Evolutionary conservation across 2,329 filamentous ascomycete genomes (phyloP).

Genomic region (Apiospora phragmitis): DNA sequence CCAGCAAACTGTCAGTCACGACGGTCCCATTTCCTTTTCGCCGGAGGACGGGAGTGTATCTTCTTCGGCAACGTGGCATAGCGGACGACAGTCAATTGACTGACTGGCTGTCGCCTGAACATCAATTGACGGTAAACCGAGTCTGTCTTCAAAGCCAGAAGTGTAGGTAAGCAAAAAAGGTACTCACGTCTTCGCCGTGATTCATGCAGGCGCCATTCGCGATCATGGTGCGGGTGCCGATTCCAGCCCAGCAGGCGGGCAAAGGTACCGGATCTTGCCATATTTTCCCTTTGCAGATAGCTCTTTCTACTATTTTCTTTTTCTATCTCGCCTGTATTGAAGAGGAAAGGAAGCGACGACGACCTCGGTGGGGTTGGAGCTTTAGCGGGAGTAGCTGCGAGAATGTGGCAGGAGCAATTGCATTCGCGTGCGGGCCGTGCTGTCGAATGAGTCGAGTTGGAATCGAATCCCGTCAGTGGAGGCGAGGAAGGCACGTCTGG

Average conservation of each 20-base stretch:
- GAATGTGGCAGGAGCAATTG: neutral
- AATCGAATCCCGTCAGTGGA: neutral
- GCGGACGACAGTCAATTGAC: neutral
- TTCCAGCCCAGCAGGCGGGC: slow-evolving; percentile 35
- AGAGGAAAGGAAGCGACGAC: neutral
- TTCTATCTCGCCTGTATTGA: neutral
- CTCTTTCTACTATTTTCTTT: neutral
- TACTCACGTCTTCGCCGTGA: slow-evolving; percentile 46
- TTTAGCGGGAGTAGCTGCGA: neutral
- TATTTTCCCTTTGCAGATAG: neutral
- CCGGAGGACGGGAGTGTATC: neutral
- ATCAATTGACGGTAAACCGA: neutral
- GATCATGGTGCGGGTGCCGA: slow-evolving; percentile 31
- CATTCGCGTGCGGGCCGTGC: neutral
- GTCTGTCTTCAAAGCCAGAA: neutral
- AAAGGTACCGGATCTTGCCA: slow-evolving; percentile 24
- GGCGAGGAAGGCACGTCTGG: neutral
- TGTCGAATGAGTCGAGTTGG: neutral
- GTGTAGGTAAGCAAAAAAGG: neutral
- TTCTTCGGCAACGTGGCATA: neutral
- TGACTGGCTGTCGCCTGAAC: neutral
- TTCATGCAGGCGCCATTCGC: slow-evolving; percentile 40
- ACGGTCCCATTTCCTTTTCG: neutral
- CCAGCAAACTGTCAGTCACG: slow-evolving; percentile 4
- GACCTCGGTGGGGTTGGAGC: neutral